Evolutionary conservation across 1,284 basidiomycete genomes (phyloP), one percentile per base, ranked within the genome.

Genomic region (Phenoliferia sp.): DNA sequence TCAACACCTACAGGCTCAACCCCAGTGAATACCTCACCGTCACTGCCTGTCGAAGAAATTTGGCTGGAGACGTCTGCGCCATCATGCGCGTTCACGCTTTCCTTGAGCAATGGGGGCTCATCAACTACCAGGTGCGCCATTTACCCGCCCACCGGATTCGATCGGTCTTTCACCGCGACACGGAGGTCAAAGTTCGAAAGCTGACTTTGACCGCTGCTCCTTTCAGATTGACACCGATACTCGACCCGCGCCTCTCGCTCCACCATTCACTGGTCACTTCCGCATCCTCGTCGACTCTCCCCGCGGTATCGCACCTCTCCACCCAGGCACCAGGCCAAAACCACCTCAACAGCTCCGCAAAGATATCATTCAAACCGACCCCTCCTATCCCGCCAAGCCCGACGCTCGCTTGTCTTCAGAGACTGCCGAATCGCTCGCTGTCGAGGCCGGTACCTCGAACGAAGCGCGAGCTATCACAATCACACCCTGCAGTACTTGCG

Each of bases 71-170:
- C 79, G 95, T 99, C 12, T 97, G 96, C 77, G 94, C 94, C 32
- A 92, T 99, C 77, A 97, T 98, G 94, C 87, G 96, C 62, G 95
- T 99, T 0, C 95, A 99, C 79, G 94, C 93, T 22, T 98, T 99
- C 80, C 84, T 99, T 54, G 96, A 99, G 80, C 95, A 98, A 78
- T 99, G 95, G 95, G 95, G 96, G 0, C 83, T 99, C 68, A 90
- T 99, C 79, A 99, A 99, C 83, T 99, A 99, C 78, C 95, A 96
- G 84, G 93, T 92, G 34, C 54, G 66, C 19, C 19, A 15, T n/a
- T 10, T 33, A 2, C 15, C 26, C 39, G 9, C 35, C n/a, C n/a
- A n/a, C n/a, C n/a, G n/a, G n/a, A n/a, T n/a, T n/a, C n/a, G n/a
- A n/a, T n/a, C n/a, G 39, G 39, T 15, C 15, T 48, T 12, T 22